Conservation (phyloP, 2,329 filamentous ascomycete species). For the Penicillium nordicum region DNA sequence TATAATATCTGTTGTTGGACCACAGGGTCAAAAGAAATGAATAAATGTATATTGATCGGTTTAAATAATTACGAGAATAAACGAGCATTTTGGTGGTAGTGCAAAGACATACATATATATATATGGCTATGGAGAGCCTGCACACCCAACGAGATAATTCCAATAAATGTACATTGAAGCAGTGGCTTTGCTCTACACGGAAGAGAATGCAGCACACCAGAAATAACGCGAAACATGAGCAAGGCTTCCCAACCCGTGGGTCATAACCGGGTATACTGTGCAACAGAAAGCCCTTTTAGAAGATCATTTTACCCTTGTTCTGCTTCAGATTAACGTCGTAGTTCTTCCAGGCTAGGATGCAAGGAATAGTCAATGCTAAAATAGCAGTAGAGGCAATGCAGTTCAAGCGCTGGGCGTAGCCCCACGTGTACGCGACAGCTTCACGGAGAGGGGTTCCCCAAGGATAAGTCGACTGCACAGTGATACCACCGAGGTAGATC, state of each 20-base stretch:
- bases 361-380: constrained; percentile 33
- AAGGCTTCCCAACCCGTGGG: not conserved
- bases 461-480: constrained; percentile 29
- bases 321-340: constrained; percentile 39
- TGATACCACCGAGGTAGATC: constrained; percentile 30
- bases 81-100: not conserved
- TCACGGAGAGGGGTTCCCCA: constrained; percentile 29
- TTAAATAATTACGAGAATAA: not conserved
- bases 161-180: not conserved
- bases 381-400: constrained; percentile 36
- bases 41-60: no score
- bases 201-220: not conserved
- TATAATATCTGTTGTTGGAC: no score
- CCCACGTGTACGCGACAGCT: constrained; percentile 40
- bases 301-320: constrained; percentile 33
- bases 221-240: not conserved
- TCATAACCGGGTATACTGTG: not conserved
- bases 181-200: not conserved
- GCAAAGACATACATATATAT: not conserved
- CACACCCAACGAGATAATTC: not conserved
- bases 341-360: constrained; percentile 40
- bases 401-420: constrained; percentile 36
- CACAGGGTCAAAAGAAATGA: not conserved
- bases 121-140: no score
- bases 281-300: not conserved